Evolutionary conservation across 169 alveolate species (phyloP), one percentile per base, ranked within the genome.

Genomic region (Theileria luwenshuni): DNA sequence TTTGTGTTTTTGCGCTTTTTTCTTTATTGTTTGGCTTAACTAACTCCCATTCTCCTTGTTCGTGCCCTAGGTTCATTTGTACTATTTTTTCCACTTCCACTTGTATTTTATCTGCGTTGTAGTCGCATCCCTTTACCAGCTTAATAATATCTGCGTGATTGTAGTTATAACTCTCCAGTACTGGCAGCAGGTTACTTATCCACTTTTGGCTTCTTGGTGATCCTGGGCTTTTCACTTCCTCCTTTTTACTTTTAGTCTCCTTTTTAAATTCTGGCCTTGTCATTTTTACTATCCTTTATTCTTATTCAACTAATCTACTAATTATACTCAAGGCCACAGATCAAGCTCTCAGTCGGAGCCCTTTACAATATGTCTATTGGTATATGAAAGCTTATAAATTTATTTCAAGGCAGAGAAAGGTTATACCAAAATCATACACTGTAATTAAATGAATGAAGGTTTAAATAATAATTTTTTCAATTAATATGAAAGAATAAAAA

Each of bases 131-230:
- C 49, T 74, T 81, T 3, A 81, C 74, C 70, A 81, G 69, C 64
- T 73, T 73, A 7, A 69, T 48, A 21, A 81, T 81, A 60, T 81
- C 89, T 19, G 71, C 49, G 33, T 64, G 45, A 63, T 63, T 73
- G 68, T 73, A 81, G 69, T 81, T 73, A 71, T 81, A 81, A 45
- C 84, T 59, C 19, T 74, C 89, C 23, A 81, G 69, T 7, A 81
- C 81, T 21, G 89, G 89, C 7, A 81, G 61, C 62, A 81, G 47
- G 27, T 81, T 81, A 8, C 64, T 69, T 3, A 81, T 68, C 89
- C 89, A 81, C 42, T 73, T 68, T 60, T 81, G 77, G 76, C 83
- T 81, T 17, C 89, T 47, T 42, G 89, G 89, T 10, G 89, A 81
- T 23, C 83, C 68, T 21, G 87, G 87, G 62, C 65, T 71, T n/a